Conservation (phyloP, 352 stramenopile species). For the Globisporangium rhizosaccharum region DNA sequence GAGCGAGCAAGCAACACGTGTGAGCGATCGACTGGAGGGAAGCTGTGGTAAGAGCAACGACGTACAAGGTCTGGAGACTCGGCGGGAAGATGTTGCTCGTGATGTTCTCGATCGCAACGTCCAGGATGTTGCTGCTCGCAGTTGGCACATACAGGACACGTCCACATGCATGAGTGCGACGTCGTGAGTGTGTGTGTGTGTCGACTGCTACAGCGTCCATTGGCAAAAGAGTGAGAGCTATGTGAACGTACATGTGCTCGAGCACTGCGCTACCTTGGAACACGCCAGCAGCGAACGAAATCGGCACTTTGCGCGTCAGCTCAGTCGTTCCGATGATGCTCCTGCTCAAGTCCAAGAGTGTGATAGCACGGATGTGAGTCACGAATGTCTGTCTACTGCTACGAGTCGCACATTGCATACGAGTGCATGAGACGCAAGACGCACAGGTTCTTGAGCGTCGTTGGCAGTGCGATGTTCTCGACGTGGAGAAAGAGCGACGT, state of each 20-base stretch:
- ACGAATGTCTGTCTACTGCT: background rate
- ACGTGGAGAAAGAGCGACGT: conserved; percentile 56
- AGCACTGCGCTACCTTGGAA: conserved; percentile 41
- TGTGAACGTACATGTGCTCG: conserved; percentile 36
- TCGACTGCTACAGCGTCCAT: background rate
- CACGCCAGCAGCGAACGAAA: conserved; percentile 44
- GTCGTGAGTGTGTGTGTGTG: conserved; percentile 3
- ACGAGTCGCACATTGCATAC: background rate
- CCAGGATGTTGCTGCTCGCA: conserved; percentile 35
- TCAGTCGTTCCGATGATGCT: conserved; percentile 52
- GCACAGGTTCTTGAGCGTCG: conserved; percentile 54
- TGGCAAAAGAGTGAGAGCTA: background rate
- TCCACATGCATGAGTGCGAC: background rate
- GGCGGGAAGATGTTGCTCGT: conserved; percentile 59
- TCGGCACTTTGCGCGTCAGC: conserved; percentile 44
- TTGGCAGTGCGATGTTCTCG: conserved; percentile 42
- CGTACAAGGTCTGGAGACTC: conserved; percentile 52
- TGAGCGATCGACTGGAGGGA: background rate
- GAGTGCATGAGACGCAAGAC: conserved; percentile 6
- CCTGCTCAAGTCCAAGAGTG: conserved; percentile 14
- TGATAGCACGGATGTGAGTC: background rate
- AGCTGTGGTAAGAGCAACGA: background rate
- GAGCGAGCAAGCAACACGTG: background rate
- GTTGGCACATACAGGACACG: background rate
- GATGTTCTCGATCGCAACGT: conserved; percentile 58